phyloP scores from a whole-genome alignment of 2,329 filamentous ascomycete species.

The Penicillium crustosum region DNA sequence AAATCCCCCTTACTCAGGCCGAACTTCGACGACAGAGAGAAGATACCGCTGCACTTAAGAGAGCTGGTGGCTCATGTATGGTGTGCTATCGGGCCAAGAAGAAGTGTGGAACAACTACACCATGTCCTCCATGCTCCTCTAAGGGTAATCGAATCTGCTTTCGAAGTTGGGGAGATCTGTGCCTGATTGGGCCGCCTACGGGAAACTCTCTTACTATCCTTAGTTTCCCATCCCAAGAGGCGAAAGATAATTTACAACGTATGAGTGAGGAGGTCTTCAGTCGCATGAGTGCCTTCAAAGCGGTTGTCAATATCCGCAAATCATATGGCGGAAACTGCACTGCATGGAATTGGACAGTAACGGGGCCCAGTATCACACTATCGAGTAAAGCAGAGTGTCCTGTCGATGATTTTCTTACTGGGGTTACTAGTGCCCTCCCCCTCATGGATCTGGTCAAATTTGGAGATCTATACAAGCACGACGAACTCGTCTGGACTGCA shows the following conservation, averaged over 20 bases:
- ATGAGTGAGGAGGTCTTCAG: slow-evolving; percentile 8
- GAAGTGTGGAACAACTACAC: slow-evolving; percentile 20
- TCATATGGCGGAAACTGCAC: slow-evolving; percentile 2
- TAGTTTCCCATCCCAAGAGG: slow-evolving; percentile 1
- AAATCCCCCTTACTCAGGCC: slow-evolving; percentile 5
- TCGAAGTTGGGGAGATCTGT: slow-evolving; percentile 20
- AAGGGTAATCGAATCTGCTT: slow-evolving; percentile 22
- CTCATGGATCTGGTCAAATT: slow-evolving; percentile 5
- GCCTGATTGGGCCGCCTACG: slow-evolving; percentile 8
- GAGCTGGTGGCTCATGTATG: slow-evolving; percentile 30
- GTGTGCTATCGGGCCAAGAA: slow-evolving; percentile 33
- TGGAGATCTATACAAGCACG: background rate
- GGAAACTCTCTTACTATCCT: background rate
- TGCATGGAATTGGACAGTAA: slow-evolving; percentile 14
- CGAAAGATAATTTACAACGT: background rate
- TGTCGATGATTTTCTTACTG: slow-evolving; percentile 5
- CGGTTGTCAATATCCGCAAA: slow-evolving; percentile 16
- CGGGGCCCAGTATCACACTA: background rate
- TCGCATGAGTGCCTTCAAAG: background rate
- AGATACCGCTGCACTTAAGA: slow-evolving; percentile 20
- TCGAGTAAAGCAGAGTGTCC: background rate
- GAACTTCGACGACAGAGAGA: slow-evolving; percentile 20
- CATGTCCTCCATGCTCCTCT: slow-evolving; percentile 23
- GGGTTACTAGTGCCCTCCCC: slow-evolving; percentile 6
- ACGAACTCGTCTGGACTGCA: slow-evolving; percentile 13